Conservation (phyloP, 2,329 filamentous ascomycete genomes). For the Diaporthe batatas region DNA sequence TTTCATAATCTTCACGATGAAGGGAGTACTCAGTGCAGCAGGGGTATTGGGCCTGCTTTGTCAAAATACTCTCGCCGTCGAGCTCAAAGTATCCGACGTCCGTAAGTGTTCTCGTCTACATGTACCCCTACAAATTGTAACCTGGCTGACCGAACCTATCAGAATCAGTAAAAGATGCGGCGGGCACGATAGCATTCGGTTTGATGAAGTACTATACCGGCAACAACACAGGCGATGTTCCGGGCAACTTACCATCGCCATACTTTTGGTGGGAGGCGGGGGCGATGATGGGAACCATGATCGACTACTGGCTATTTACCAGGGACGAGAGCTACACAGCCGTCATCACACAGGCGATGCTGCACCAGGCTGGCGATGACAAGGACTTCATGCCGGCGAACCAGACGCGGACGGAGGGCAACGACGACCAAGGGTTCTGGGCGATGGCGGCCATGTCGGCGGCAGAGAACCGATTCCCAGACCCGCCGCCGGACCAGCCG, state of each 20-base stretch:
- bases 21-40: slow-evolving; percentile 39
- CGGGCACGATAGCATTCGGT: slow-evolving; percentile 61
- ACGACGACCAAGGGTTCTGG: slow-evolving; percentile 88
- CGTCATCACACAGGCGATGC: slow-evolving; percentile 68
- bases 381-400: slow-evolving; percentile 76
- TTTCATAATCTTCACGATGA: slow-evolving; percentile 41
- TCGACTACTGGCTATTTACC: slow-evolving; percentile 81
- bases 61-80: slow-evolving; percentile 42
- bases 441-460: slow-evolving; percentile 85
- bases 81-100: slow-evolving; percentile 45
- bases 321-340: slow-evolving; percentile 75
- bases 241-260: slow-evolving; percentile 65
- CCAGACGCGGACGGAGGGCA: slow-evolving; percentile 72
- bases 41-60: slow-evolving; percentile 44
- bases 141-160: slow-evolving; percentile 51
- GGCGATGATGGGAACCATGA: slow-evolving; percentile 76
- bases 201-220: slow-evolving; percentile 66
- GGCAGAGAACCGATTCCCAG: slow-evolving; percentile 80
- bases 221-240: slow-evolving; percentile 70
- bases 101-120: slow-evolving; percentile 41
- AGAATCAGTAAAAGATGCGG: slow-evolving; percentile 66
- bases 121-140: neutral
- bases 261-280: slow-evolving; percentile 75
- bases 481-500: slow-evolving; percentile 72
- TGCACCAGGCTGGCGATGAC: slow-evolving; percentile 72